Evolutionary conservation across 257 asterid genomes (phyloP).

Genomic region (Paraleonurus japonicus): DNA sequence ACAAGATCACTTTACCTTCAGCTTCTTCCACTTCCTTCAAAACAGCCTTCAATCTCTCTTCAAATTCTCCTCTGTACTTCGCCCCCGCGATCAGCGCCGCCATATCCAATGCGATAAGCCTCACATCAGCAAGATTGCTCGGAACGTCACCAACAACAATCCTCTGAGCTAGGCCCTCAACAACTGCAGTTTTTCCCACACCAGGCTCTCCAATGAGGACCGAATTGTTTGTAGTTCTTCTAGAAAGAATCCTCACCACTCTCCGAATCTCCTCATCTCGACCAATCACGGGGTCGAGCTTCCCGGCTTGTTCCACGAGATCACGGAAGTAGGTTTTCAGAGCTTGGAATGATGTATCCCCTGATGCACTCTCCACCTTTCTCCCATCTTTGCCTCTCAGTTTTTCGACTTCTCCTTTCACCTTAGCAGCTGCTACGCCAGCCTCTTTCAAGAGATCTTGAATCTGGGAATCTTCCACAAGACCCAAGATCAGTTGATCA

Average conservation of each 20-base stretch:
- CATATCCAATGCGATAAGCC: slow-evolving; percentile 74
- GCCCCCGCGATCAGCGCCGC: slow-evolving; percentile 74
- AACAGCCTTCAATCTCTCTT: slow-evolving; percentile 67
- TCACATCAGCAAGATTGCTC: slow-evolving; percentile 65
- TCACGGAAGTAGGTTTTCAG: slow-evolving; percentile 68
- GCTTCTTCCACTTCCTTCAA: slow-evolving; percentile 77
- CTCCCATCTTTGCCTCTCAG: slow-evolving; percentile 59
- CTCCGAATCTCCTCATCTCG: slow-evolving; percentile 67
- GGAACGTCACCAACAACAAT: slow-evolving; percentile 63
- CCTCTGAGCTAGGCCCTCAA: slow-evolving; percentile 76
- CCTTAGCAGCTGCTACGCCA: slow-evolving; percentile 43
- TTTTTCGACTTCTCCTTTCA: slow-evolving; percentile 61
- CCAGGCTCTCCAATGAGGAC: slow-evolving; percentile 76
- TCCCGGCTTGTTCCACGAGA: slow-evolving; percentile 70
- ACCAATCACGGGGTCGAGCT: slow-evolving; percentile 74
- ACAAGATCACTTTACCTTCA: slow-evolving; percentile 64
- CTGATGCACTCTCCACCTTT: slow-evolving; percentile 70
- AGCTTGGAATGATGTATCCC: slow-evolving; percentile 60
- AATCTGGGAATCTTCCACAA: slow-evolving; percentile 62
- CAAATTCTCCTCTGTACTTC: slow-evolving; percentile 75
- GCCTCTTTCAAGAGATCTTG: slow-evolving; percentile 55
- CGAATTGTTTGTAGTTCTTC: slow-evolving; percentile 71
- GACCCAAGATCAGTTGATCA: slow-evolving; percentile 62
- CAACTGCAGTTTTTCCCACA: slow-evolving; percentile 70
- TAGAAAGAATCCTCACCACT: slow-evolving; percentile 61